Evolutionary conservation across 2,329 filamentous ascomycete species (phyloP).

Genomic region (Boeremia exigua): DNA sequence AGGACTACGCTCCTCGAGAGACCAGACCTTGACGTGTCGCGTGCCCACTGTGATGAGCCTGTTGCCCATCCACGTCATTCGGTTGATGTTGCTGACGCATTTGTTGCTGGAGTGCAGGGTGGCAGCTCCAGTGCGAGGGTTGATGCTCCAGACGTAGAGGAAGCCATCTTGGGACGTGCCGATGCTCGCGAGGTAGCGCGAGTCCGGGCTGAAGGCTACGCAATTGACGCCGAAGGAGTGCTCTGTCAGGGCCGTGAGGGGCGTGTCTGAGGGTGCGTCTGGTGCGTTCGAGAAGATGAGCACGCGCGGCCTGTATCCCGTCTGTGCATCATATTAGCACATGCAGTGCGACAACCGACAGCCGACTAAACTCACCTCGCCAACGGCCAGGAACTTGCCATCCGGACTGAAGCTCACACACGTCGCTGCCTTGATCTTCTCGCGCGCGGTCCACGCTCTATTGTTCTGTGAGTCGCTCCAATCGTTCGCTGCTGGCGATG

Average conservation of each 20-base stretch:
- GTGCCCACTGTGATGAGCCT: constrained; percentile 86
- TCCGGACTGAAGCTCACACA: constrained; percentile 88
- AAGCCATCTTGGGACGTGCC: constrained; percentile 92
- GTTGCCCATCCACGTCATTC: constrained; percentile 89
- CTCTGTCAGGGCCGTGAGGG: constrained; percentile 84
- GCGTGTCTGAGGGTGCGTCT: constrained; percentile 79
- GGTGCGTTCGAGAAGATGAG: constrained; percentile 82
- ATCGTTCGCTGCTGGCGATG: constrained; percentile 56
- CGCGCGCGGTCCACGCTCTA: constrained; percentile 85
- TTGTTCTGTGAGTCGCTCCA: constrained; percentile 65
- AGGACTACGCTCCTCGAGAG: constrained; percentile 69
- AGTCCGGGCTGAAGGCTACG: constrained; percentile 88
- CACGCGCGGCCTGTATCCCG: constrained; percentile 89
- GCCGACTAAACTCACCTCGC: constrained; percentile 65
- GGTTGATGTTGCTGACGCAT: constrained; percentile 84
- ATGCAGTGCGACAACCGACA: background rate
- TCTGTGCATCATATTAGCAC: constrained; percentile 56
- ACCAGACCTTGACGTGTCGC: constrained; percentile 93
- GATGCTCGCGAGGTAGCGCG: constrained; percentile 84
- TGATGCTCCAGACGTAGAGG: constrained; percentile 87
- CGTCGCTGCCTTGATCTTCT: constrained; percentile 92
- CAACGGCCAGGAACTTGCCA: constrained; percentile 85
- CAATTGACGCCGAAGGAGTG: constrained; percentile 89
- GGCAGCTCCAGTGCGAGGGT: constrained; percentile 79
- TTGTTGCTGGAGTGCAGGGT: constrained; percentile 86